Base-by-base conservation (phyloP, 768 basidiomycete species). In the Auricularia sp. region DNA sequence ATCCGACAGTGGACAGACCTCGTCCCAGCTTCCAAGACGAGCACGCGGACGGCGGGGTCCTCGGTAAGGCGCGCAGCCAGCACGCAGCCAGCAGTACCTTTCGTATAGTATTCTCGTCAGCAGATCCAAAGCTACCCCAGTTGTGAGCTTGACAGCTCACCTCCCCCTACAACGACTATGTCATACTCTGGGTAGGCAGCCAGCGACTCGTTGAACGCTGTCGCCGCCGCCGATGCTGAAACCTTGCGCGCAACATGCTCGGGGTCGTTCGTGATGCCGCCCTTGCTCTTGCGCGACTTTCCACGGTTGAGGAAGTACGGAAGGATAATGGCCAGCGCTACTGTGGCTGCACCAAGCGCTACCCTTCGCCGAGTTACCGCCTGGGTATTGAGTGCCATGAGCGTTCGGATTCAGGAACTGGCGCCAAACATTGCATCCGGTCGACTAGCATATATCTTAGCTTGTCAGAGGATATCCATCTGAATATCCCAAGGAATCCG, bases 41-140 rank as follows among this genome's bases (percentile, higher is more conserved):
- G 75, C 21, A 87, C 83, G 3, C 78, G 77, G 16, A 85, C 69
- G 1, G 73, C 74, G 0, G 83, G 81, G 65, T 85, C 77, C 71
- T 87, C 86, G 5, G 78, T 80, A 8, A 87, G 71, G 16, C 86
- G 78, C 3, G 84, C 75, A 12, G 85, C 86, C 8, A 87, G 75
- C 8, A 81, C 84, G 69, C 84, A 86, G 11, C 86, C 86, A 1
- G 84, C 79, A 10, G 84, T 86, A 8, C 86, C 85, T 82, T 66
- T 61, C 21, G 67, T 66, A 18, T 69, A 39, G 34, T 29, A 29
- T 62, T 53, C 51, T n/a, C 23, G 29, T 34, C n/a, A 56, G 39
- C 21, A 14, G 12, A 10, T 11, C 21, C 5, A 47, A 10, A 59
- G 56, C 23, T 29, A 29, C 29, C 8, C 14, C 10, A 12, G 62